Evolutionary conservation across 2,329 filamentous ascomycete genomes (phyloP).

Genomic region (Verruconis gallopava): DNA sequence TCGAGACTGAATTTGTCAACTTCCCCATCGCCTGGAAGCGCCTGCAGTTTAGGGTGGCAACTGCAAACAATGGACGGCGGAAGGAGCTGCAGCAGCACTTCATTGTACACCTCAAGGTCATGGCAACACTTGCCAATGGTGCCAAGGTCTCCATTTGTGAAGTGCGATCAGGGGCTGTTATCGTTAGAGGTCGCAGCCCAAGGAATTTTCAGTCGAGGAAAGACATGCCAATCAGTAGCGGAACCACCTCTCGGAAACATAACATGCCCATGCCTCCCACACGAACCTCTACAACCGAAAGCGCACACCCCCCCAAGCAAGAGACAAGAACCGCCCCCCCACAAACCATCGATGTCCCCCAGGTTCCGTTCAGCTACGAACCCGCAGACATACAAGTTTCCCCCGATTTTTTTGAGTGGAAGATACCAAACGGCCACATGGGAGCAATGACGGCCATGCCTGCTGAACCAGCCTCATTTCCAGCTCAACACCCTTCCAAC

Average conservation of each 20-base stretch:
- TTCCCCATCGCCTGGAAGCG: constrained; percentile 92
- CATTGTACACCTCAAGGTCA: constrained; percentile 72
- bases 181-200: constrained; percentile 84
- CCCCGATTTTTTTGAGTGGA: constrained; percentile 33
- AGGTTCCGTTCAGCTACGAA: constrained; percentile 29
- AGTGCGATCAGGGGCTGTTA: constrained; percentile 77
- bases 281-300: constrained; percentile 24
- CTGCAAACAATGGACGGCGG: constrained; percentile 85
- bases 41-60: constrained; percentile 86
- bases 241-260: constrained; percentile 27
- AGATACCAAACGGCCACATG: constrained; percentile 22
- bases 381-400: constrained; percentile 25
- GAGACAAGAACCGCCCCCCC: constrained; percentile 1
- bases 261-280: constrained; percentile 21
- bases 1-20: constrained; percentile 72
- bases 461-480: constrained; percentile 23
- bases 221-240: constrained; percentile 73
- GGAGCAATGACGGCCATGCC: constrained; percentile 32
- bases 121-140: constrained; percentile 74
- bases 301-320: neutral
- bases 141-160: constrained; percentile 70
- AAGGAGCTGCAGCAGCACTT: constrained; percentile 97
- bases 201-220: constrained; percentile 91
- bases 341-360: constrained; percentile 18
- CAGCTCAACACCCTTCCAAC: constrained; percentile 17